phyloP scores from a whole-genome alignment of 495 filamentous ascomycete genomes.

The Daldinia grandis region DNA sequence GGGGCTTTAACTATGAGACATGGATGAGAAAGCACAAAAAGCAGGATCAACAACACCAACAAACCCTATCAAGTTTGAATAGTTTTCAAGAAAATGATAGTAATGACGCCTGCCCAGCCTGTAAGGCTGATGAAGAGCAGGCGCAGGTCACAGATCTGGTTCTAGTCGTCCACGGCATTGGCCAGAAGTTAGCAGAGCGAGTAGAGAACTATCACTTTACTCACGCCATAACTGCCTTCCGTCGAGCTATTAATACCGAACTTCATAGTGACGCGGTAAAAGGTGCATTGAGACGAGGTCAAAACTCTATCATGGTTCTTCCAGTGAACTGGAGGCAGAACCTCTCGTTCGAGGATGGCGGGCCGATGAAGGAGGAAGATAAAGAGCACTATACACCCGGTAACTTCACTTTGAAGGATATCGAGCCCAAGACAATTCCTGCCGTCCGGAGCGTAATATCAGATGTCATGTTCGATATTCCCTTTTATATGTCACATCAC shows the following conservation, averaged over 20 bases:
- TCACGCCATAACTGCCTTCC: slow-evolving; percentile 89
- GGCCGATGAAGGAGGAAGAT: slow-evolving; percentile 58
- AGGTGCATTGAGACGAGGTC: slow-evolving; percentile 73
- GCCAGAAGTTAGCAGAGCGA: slow-evolving; percentile 94
- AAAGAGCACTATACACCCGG: slow-evolving; percentile 63
- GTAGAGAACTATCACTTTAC: slow-evolving; percentile 98
- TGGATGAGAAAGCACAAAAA: slow-evolving; percentile 78
- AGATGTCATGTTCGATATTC: slow-evolving; percentile 97
- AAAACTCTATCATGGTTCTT: slow-evolving; percentile 64
- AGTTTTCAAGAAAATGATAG: slow-evolving; percentile 42
- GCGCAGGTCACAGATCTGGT: slow-evolving; percentile 85
- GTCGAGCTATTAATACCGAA: slow-evolving; percentile 87
- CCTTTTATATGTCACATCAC: slow-evolving; percentile 95
- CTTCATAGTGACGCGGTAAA: slow-evolving; percentile 76
- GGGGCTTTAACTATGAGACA: slow-evolving; percentile 79
- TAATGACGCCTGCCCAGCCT: slow-evolving; percentile 56
- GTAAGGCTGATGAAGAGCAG: slow-evolving; percentile 66
- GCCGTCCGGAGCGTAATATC: slow-evolving; percentile 89
- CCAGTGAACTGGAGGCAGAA: slow-evolving; percentile 87
- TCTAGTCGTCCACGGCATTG: slow-evolving; percentile 92
- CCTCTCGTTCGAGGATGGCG: slow-evolving; percentile 82
- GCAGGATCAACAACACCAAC: slow-evolving; percentile 43
- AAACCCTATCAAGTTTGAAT: slow-evolving; percentile 43
- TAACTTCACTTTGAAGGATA: slow-evolving; percentile 82
- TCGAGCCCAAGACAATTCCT: slow-evolving; percentile 89